A percentile compares a stretch with the other conserved stretches of the same genome.
phyloP scores from a whole-genome alignment of 2,329 filamentous ascomycete genomes.

The Cladosporium sp. region DNA sequence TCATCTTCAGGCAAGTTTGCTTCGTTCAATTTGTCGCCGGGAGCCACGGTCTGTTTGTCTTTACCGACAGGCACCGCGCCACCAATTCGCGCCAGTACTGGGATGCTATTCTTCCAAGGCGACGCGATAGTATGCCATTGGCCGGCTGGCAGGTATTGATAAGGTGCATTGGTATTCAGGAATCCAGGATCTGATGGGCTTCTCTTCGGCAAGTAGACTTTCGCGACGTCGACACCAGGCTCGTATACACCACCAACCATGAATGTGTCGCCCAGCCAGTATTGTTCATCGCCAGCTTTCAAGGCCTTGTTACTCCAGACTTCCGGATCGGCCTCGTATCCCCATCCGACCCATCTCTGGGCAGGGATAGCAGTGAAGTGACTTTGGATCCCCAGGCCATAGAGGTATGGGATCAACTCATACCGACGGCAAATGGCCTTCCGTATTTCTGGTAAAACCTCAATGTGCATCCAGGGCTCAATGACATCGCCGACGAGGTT shows the following conservation, averaged over 20 bases:
- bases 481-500: slow-evolving; percentile 72
- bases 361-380: slow-evolving; percentile 64
- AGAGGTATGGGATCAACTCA: slow-evolving; percentile 71
- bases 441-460: slow-evolving; percentile 64
- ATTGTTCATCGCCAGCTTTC: slow-evolving; percentile 68
- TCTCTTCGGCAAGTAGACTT: slow-evolving; percentile 63
- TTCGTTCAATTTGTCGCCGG: slow-evolving; percentile 51
- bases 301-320: slow-evolving; percentile 63
- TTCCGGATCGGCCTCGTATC: slow-evolving; percentile 66
- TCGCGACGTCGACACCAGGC: slow-evolving; percentile 55
- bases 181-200: slow-evolving; percentile 53
- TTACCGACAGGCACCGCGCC: slow-evolving; percentile 57
- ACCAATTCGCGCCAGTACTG: slow-evolving; percentile 58
- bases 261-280: slow-evolving; percentile 69
- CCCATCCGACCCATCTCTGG: slow-evolving; percentile 74
- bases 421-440: slow-evolving; percentile 70
- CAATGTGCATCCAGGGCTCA: slow-evolving; percentile 76
- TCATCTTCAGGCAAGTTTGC: slow-evolving; percentile 55
- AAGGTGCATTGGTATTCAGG: slow-evolving; percentile 64
- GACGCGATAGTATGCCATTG: slow-evolving; percentile 56
- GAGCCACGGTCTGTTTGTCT: slow-evolving; percentile 52
- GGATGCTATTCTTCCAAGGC: slow-evolving; percentile 57
- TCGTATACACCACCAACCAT: slow-evolving; percentile 70
- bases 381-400: slow-evolving; percentile 64
- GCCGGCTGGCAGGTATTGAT: slow-evolving; percentile 58